A percentile compares a stretch with the other conserved stretches of the same genome.
These are phyloP conservation scores for Fusarium subglutinans DNA, from an alignment of 2,329 filamentous ascomycete genomes.

Conservation along the genomic window DNA sequence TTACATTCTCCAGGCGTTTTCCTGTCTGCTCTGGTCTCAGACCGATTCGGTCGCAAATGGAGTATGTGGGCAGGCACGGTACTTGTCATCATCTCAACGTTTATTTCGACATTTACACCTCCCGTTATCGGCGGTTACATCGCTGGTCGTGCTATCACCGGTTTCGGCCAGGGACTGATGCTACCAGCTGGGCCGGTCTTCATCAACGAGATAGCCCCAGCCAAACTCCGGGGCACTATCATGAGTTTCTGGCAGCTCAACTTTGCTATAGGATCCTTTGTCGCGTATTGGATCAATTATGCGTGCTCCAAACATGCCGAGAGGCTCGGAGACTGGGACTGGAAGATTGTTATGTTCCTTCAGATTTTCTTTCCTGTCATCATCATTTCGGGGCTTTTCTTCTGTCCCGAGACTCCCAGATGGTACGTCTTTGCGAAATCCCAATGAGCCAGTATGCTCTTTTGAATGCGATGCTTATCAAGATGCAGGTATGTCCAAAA, in stretches of 20 bases:
- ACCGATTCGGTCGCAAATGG: slow-evolving; percentile 3
- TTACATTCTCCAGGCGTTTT: background rate
- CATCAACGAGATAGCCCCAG: slow-evolving; percentile 72
- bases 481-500: slow-evolving; percentile 45
- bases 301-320: slow-evolving; percentile 64
- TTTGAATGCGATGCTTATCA: slow-evolving; percentile 46
- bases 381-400: slow-evolving; percentile 69
- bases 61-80: background rate
- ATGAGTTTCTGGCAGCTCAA: slow-evolving; percentile 74
- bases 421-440: slow-evolving; percentile 68
- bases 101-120: slow-evolving; percentile 2
- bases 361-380: slow-evolving; percentile 71
- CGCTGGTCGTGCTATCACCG: slow-evolving; percentile 72
- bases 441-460: slow-evolving; percentile 61
- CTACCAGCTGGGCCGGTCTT: slow-evolving; percentile 74
- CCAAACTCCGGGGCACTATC: slow-evolving; percentile 70
- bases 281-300: slow-evolving; percentile 64
- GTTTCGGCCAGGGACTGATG: slow-evolving; percentile 74
- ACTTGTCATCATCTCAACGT: background rate
- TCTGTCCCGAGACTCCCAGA: slow-evolving; percentile 72
- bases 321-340: slow-evolving; percentile 73
- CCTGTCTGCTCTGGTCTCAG: background rate
- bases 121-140: slow-evolving; percentile 68
- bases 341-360: slow-evolving; percentile 76
- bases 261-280: slow-evolving; percentile 68